Percentiles rank a stretch among this genome's conserved stretches.
Evolutionary conservation across 805 yeast species (phyloP).

Genomic region (Deakozyma indianensis): DNA sequence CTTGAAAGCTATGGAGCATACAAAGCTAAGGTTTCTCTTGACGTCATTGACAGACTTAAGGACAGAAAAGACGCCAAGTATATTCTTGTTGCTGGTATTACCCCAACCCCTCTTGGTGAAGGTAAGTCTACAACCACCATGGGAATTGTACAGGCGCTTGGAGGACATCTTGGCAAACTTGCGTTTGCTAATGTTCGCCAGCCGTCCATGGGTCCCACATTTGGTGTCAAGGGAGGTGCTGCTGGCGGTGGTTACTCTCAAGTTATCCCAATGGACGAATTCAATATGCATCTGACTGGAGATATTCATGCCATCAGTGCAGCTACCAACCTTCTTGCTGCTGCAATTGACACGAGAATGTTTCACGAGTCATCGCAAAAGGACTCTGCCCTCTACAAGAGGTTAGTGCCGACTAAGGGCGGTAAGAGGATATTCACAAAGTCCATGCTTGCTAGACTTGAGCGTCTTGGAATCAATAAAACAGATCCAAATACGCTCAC

Average conservation of each 20-base stretch:
- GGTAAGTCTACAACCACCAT: slow-evolving; percentile 95
- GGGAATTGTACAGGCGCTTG: slow-evolving; percentile 92
- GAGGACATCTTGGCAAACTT: slow-evolving; percentile 72
- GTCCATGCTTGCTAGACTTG: slow-evolving; percentile 62
- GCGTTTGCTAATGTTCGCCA: slow-evolving; percentile 93
- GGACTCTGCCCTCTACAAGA: slow-evolving; percentile 64
- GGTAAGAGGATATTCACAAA: slow-evolving; percentile 68
- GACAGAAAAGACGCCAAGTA: slow-evolving; percentile 63
- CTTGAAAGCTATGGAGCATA: slow-evolving; percentile 78
- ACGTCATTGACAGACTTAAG: slow-evolving; percentile 53
- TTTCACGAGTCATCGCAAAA: slow-evolving; percentile 87
- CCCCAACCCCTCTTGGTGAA: slow-evolving; percentile 97
- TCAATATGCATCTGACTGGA: slow-evolving; percentile 94
- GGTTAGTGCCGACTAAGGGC: slow-evolving; percentile 76
- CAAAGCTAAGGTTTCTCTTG: slow-evolving; percentile 76
- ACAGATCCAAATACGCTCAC: slow-evolving; percentile 72
- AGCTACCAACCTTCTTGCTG: slow-evolving; percentile 87
- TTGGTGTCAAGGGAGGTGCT: slow-evolving; percentile 98
- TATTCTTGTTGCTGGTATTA: slow-evolving; percentile 88
- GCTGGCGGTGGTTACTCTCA: slow-evolving; percentile 99
- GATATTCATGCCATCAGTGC: slow-evolving; percentile 94
- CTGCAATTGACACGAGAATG: slow-evolving; percentile 94
- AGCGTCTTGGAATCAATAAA: slow-evolving; percentile 67
- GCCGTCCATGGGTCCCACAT: slow-evolving; percentile 98
- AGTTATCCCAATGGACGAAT: slow-evolving; percentile 98